A percentile compares a stretch with the other conserved stretches of the same genome.
Conservation (phyloP, 2,329 filamentous ascomycete genomes). For the Phialocephala subalpina region DNA sequence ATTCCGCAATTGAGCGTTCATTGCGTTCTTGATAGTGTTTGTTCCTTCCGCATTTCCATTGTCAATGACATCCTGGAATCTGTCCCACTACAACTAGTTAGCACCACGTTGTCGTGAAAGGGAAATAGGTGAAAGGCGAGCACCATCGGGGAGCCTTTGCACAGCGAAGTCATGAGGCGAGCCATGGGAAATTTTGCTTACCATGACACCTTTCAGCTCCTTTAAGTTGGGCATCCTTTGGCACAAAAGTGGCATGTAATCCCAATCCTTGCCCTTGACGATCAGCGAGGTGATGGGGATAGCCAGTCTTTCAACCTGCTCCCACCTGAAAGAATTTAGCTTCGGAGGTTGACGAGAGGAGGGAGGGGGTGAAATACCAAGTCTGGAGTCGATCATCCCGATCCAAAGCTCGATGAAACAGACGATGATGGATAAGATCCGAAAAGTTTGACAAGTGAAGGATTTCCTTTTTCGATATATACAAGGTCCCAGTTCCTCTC, state of each 20-base stretch:
- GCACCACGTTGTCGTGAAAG: no score
- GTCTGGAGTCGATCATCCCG: neutral
- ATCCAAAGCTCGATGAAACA: neutral
- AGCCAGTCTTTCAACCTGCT: constrained; percentile 2
- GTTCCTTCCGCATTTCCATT: constrained; percentile 4
- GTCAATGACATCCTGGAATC: constrained; percentile 9
- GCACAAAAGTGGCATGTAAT: constrained; percentile 4
- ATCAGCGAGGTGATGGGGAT: neutral
- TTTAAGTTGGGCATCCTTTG: neutral
- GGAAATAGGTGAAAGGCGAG: no score
- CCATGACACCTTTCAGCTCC: constrained; percentile 5
- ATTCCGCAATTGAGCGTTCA: constrained; percentile 4
- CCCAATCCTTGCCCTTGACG: constrained; percentile 2
- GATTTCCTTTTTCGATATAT: neutral
- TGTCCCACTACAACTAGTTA: neutral
- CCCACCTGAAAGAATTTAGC: no score
- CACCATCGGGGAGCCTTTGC: no score
- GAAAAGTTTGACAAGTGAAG: constrained; percentile 8
- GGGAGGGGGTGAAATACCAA: no score
- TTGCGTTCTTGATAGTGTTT: neutral
- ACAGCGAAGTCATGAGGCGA: no score
- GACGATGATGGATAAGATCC: neutral
- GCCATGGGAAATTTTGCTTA: no score
- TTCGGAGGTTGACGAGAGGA: no score
- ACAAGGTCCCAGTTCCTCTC: neutral